These are phyloP conservation scores for Zoysia japonica DNA, from an alignment of 176 grass and related monocot genomes.

Conservation along the genomic window DNA sequence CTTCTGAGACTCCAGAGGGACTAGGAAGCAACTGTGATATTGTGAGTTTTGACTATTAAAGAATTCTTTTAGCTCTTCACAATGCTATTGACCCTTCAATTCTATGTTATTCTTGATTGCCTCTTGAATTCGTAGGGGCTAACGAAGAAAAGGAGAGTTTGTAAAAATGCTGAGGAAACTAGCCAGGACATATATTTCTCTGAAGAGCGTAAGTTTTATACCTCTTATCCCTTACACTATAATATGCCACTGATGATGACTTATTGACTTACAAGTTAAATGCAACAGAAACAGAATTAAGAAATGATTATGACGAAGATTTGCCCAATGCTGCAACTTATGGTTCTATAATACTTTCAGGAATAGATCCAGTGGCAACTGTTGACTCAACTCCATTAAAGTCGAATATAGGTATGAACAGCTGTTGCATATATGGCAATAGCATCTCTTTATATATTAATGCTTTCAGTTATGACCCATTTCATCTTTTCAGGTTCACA, in stretches of 20 bases:
- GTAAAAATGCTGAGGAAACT: constrained; percentile 9
- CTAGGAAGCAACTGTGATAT: neutral
- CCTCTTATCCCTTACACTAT: neutral
- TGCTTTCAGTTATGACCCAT: neutral
- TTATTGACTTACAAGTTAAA: constrained; percentile 15
- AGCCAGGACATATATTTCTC: neutral
- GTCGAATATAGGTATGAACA: constrained; percentile 15
- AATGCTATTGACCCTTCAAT: neutral
- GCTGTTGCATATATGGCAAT: neutral
- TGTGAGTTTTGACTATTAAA: constrained; percentile 8
- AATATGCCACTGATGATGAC: neutral
- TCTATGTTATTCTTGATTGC: constrained; percentile 10
- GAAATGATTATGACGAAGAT: neutral
- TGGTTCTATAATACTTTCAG: neutral
- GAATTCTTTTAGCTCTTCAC: constrained; percentile 15
- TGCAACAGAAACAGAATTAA: neutral
- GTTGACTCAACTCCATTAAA: neutral
- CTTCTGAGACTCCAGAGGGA: constrained; percentile 1
- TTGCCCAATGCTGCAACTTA: neutral
- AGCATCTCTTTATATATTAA: neutral
- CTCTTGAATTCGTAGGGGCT: constrained; percentile 7
- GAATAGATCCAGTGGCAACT: neutral
- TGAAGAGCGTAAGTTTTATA: constrained; percentile 31
- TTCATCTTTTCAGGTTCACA: constrained; percentile 25
- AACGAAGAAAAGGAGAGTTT: neutral